phyloP scores from a whole-genome alignment of 495 filamentous ascomycete species.

The Parathielavia appendiculata region DNA sequence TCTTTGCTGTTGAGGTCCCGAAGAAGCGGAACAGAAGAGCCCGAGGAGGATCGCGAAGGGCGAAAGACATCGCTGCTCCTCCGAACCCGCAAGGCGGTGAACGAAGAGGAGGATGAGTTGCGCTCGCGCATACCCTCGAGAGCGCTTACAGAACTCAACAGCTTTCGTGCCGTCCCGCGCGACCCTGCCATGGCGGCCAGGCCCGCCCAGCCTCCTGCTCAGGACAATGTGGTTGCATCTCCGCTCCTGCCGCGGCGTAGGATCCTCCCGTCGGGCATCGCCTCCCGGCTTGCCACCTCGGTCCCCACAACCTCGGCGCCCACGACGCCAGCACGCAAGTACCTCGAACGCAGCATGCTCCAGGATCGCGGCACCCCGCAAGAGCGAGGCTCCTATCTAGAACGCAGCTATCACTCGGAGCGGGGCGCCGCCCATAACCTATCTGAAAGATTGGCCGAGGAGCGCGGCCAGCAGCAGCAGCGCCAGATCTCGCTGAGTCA shows the following conservation, averaged over 20 bases:
- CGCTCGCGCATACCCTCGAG: conserved; percentile 52
- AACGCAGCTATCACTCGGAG: conserved; percentile 33
- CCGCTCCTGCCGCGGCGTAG: conserved; percentile 43
- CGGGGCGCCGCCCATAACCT: conserved; percentile 21
- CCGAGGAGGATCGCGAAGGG: conserved; percentile 37
- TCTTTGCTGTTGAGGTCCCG: conserved; percentile 42
- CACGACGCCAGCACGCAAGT: conserved; percentile 35
- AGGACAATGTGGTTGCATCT: conserved; percentile 28
- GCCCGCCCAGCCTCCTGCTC: conserved; percentile 24
- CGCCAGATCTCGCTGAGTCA: conserved; percentile 41
- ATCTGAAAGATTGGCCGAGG: conserved; percentile 39
- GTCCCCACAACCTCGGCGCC: conserved; percentile 22
- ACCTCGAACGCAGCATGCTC: conserved; percentile 42
- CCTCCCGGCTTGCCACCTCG: conserved; percentile 33
- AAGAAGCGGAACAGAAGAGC: conserved; percentile 45
- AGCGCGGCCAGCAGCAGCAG: conserved; percentile 36
- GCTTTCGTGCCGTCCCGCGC: conserved; percentile 28
- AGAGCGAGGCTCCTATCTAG: conserved; percentile 34
- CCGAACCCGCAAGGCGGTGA: conserved; percentile 37
- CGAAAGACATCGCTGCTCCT: conserved; percentile 39
- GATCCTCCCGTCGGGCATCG: conserved; percentile 35
- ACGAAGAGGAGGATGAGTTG: conserved; percentile 44
- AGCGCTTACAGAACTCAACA: conserved; percentile 53
- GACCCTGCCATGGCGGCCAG: conserved; percentile 22
- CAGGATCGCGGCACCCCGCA: conserved; percentile 30